phyloP scores from a whole-genome alignment of 306 rosid genomes.

The Lathyrus oleraceus region DNA sequence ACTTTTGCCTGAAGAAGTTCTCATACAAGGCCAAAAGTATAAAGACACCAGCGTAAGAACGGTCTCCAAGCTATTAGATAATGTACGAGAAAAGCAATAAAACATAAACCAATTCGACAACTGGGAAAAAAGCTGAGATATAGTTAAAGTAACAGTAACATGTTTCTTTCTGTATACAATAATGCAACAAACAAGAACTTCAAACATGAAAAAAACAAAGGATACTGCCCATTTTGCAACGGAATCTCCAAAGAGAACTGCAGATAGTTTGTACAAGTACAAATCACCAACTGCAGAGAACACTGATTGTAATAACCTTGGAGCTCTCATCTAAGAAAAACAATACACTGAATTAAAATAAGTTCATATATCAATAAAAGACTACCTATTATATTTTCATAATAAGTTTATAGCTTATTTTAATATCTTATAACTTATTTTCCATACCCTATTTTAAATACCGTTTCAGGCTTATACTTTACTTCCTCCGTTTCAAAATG shows the following conservation, averaged over 20 bases:
- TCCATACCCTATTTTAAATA: too few species aligned
- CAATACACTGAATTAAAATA: not conserved
- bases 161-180: not conserved
- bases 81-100: constrained; percentile 74
- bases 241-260: constrained; percentile 53
- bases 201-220: constrained; percentile 41
- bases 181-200: constrained; percentile 29
- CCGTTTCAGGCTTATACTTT: too few species aligned
- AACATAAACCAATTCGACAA: constrained; percentile 86
- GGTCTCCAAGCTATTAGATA: constrained; percentile 88
- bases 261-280: constrained; percentile 71
- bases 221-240: constrained; percentile 95
- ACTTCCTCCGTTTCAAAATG: too few species aligned
- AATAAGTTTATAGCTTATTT: too few species aligned
- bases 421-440: too few species aligned
- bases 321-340: constrained; percentile 71
- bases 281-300: constrained; percentile 84
- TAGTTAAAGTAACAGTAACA: constrained; percentile 38
- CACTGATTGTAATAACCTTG: constrained; percentile 72
- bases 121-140: constrained; percentile 77
- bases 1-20: constrained; percentile 40
- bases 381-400: too few species aligned
- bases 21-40: constrained; percentile 90
- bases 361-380: too few species aligned
- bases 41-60: constrained; percentile 79